Conservation (phyloP, 768 basidiomycete genomes). For the Psilocybe azurescens region DNA sequence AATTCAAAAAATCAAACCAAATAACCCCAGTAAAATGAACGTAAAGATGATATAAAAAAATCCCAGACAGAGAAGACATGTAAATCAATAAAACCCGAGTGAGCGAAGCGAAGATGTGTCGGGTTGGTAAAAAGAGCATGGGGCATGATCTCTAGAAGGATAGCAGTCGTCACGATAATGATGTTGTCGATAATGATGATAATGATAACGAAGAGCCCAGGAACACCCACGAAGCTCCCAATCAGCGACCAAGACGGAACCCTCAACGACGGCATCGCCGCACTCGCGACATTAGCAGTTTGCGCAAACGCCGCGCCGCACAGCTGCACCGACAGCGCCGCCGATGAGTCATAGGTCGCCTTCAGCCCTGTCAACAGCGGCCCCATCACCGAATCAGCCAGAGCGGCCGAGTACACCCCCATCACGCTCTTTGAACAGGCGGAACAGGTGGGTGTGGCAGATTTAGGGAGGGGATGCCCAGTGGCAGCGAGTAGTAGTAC, state of each 20-base stretch:
- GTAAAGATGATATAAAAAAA: no score
- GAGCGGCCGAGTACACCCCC: slow-evolving; percentile 52
- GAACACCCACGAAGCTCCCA: background rate
- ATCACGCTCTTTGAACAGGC: slow-evolving; percentile 67
- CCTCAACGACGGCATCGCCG: slow-evolving; percentile 12
- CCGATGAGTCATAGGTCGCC: slow-evolving; percentile 55
- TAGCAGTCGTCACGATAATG: no score
- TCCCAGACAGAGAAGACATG: no score
- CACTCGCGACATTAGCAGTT: slow-evolving; percentile 20
- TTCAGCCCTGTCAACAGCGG: slow-evolving; percentile 40
- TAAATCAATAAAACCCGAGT: no score
- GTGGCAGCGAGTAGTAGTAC: slow-evolving; percentile 75
- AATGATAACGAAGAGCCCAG: background rate
- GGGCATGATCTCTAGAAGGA: no score
- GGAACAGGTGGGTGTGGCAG: slow-evolving; percentile 60
- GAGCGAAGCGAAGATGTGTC: no score
- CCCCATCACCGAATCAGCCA: slow-evolving; percentile 34
- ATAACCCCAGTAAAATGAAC: no score
- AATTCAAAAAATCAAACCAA: no score
- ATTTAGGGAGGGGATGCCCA: slow-evolving; percentile 59
- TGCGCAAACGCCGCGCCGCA: slow-evolving; percentile 60
- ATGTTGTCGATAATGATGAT: no score
- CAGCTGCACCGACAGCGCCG: slow-evolving; percentile 44
- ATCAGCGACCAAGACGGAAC: background rate
- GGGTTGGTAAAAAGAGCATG: no score